Percentiles rank a stretch among this genome's conserved stretches.
phyloP scores from a whole-genome alignment of 805 yeast species.

The Nematodospora valgi region DNA sequence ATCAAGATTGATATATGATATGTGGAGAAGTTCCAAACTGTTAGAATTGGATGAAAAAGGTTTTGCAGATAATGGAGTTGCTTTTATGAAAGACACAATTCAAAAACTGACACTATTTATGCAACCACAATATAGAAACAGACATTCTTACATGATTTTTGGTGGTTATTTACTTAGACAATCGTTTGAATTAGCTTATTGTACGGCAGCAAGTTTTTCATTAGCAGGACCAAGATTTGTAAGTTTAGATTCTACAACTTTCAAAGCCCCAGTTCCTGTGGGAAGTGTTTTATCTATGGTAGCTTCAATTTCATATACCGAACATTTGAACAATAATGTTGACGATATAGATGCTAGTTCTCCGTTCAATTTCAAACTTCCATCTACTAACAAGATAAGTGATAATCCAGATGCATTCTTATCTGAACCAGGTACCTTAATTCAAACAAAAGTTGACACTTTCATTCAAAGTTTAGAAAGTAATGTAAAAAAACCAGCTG shows the following conservation, averaged over 20 bases:
- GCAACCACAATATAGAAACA: constrained; percentile 96
- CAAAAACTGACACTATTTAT: constrained; percentile 78
- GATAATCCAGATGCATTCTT: constrained; percentile 55
- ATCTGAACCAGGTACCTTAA: constrained; percentile 76
- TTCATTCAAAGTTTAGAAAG: constrained; percentile 66
- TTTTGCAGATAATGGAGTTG: constrained; percentile 31
- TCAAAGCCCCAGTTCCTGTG: constrained; percentile 93
- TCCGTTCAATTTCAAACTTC: constrained; percentile 50
- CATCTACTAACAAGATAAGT: constrained; percentile 55
- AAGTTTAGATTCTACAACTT: constrained; percentile 85
- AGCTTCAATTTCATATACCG: constrained; percentile 84
- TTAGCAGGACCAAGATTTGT: constrained; percentile 85
- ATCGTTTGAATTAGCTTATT: constrained; percentile 89
- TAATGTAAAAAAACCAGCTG: constrained; percentile 64
- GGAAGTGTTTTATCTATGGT: constrained; percentile 84
- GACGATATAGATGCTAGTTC: constrained; percentile 23
- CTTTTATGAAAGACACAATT: constrained; percentile 68
- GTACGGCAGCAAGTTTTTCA: constrained; percentile 86
- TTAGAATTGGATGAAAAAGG: constrained; percentile 26
- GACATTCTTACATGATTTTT: constrained; percentile 91
- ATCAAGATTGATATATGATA: constrained; percentile 66
- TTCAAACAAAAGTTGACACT: constrained; percentile 88
- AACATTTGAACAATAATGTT: constrained; percentile 53
- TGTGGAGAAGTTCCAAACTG: constrained; percentile 53
- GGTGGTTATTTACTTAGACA: constrained; percentile 94